Percentiles rank a stretch among this genome's conserved stretches.
Conservation (phyloP, 306 rosid species). For the Cyclanthera cordifolia region DNA sequence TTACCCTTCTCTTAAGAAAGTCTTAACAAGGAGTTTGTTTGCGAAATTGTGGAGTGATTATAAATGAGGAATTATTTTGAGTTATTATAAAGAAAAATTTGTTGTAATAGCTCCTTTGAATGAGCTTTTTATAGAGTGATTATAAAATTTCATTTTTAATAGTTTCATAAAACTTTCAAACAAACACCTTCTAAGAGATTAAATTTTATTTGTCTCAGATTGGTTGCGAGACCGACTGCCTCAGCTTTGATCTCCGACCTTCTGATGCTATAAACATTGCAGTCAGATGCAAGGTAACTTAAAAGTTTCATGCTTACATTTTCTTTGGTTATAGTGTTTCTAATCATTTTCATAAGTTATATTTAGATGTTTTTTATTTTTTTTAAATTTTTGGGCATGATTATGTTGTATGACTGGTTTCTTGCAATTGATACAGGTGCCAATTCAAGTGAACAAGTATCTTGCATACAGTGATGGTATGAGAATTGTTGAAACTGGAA, state of each 20-base stretch:
- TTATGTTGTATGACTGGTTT: background rate
- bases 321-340: background rate
- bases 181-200: too few relatives aligned
- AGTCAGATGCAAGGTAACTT: conserved; percentile 78
- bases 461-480: conserved; percentile 90
- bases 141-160: too few relatives aligned
- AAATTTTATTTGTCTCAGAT: conserved; percentile 33
- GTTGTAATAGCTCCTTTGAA: too few relatives aligned
- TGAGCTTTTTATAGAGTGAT: too few relatives aligned
- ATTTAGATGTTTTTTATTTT: background rate
- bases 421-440: conserved; percentile 45
- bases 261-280: conserved; percentile 99
- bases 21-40: too few relatives aligned
- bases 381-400: background rate
- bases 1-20: background rate
- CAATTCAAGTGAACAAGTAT: conserved; percentile 85
- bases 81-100: too few relatives aligned
- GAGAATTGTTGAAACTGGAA: conserved; percentile 80
- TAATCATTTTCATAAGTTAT: background rate
- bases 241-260: conserved; percentile 92
- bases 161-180: too few relatives aligned
- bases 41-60: too few relatives aligned
- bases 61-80: too few relatives aligned
- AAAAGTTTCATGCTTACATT: background rate
- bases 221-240: conserved; percentile 53